Evolutionary conservation across 2,329 filamentous ascomycete genomes (phyloP).

Genomic region (Fusarium dlaminii): DNA sequence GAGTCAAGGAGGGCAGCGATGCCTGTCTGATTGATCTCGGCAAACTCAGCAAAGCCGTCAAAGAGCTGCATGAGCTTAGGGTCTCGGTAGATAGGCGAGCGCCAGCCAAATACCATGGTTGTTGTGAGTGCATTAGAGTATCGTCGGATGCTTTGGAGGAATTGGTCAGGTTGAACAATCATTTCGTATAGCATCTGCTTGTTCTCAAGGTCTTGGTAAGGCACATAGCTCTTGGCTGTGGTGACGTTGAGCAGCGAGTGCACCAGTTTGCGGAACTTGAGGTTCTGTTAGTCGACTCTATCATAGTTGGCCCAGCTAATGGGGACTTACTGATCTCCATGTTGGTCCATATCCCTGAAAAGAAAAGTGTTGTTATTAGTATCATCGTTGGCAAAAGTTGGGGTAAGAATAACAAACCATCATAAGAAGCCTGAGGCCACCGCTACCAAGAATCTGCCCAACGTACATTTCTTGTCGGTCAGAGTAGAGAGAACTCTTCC

Average conservation of each 20-base stretch:
- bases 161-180: background rate
- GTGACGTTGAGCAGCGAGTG: background rate
- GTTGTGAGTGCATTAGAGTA: constrained; percentile 5
- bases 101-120: constrained; percentile 10
- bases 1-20: background rate
- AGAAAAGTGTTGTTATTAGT: background rate
- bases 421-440: background rate
- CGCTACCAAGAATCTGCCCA: background rate
- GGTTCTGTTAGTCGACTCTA: fast-evolving
- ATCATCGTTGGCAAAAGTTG: fast-evolving
- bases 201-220: constrained; percentile 1
- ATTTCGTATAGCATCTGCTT: constrained; percentile 5
- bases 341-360: background rate
- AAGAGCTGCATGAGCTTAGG: background rate
- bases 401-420: background rate
- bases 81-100: background rate
- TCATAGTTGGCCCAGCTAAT: fast-evolving
- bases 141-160: background rate
- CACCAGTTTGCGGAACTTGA: background rate
- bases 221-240: background rate
- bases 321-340: background rate
- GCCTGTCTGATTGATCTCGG: constrained; percentile 2
- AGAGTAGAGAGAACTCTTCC: background rate
- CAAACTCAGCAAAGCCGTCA: background rate
- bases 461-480: constrained; percentile 9